Evolutionary conservation across 176 grass and related monocot species (phyloP).

Genomic region (Rhynchospora breviuscula): DNA sequence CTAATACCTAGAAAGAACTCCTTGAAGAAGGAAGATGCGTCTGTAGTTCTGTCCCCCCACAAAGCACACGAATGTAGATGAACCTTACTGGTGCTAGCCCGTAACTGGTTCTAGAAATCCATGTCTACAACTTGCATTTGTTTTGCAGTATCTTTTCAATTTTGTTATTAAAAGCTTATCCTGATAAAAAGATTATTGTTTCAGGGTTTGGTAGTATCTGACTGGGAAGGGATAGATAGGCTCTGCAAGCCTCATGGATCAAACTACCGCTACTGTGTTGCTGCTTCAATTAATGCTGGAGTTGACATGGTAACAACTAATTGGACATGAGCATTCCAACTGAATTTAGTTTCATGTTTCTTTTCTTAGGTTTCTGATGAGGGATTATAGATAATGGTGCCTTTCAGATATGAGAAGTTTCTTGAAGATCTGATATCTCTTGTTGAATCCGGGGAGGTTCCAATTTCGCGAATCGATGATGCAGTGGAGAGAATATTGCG

Average conservation of each 20-base stretch:
- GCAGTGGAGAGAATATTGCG: conserved; percentile 76
- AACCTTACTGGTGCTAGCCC: background rate
- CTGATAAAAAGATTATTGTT: conserved; percentile 23
- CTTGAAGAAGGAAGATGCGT: background rate
- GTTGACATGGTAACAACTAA: conserved; percentile 79
- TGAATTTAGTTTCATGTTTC: background rate
- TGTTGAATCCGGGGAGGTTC: conserved; percentile 67
- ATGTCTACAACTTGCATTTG: background rate
- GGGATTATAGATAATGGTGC: conserved; percentile 80
- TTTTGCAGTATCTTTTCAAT: background rate
- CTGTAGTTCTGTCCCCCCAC: background rate
- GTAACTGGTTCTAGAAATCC: background rate
- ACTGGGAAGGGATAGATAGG: conserved; percentile 93
- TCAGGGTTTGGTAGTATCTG: conserved; percentile 85
- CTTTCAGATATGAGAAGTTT: conserved; percentile 73
- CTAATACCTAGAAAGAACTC: background rate
- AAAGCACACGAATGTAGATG: background rate
- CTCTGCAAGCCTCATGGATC: conserved; percentile 63
- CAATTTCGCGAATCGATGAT: conserved; percentile 67
- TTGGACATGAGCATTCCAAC: background rate
- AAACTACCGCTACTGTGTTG: conserved; percentile 70
- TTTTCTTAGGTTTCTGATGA: conserved; percentile 28
- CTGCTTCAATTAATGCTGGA: conserved; percentile 77
- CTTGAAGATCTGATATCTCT: conserved; percentile 80
- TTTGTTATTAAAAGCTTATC: background rate